Conservation (phyloP, 805 yeast genomes). For the Yarrowia sp. region DNA sequence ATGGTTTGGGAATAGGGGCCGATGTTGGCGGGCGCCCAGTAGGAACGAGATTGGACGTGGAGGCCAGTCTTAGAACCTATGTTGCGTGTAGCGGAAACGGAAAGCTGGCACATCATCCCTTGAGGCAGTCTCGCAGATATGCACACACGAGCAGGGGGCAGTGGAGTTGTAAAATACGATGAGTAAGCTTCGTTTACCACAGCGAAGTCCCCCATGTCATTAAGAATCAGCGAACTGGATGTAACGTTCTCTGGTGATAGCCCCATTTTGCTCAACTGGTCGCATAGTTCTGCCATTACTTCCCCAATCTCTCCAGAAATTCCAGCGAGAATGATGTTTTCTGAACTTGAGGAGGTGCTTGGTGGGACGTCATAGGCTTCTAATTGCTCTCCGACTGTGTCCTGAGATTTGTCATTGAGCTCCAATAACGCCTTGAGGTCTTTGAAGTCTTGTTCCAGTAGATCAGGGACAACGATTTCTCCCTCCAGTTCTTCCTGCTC, state of each 20-base stretch:
- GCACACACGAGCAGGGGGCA: slow-evolving; percentile 90
- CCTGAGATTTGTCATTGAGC: too few species aligned
- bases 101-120: slow-evolving; percentile 49
- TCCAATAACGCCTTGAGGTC: not conserved
- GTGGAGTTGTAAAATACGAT: slow-evolving; percentile 50
- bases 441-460: not conserved
- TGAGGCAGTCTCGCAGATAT: slow-evolving; percentile 55
- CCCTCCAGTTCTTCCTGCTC: slow-evolving; percentile 22
- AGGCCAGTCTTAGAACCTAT: slow-evolving; percentile 55
- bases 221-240: slow-evolving; percentile 56
- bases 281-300: not conserved
- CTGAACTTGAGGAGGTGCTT: not conserved
- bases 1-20: slow-evolving; percentile 95
- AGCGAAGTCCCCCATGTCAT: slow-evolving; percentile 62
- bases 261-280: not conserved
- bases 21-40: slow-evolving; percentile 98
- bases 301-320: not conserved
- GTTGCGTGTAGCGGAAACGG: slow-evolving; percentile 47
- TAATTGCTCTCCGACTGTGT: not conserved
- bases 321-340: not conserved
- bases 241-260: slow-evolving; percentile 45
- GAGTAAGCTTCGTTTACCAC: slow-evolving; percentile 61
- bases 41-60: slow-evolving; percentile 89
- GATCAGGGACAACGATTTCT: slow-evolving; percentile 26
- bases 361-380: not conserved